A percentile compares a stretch with the other conserved stretches of the same genome.
Conservation (phyloP, 2,329 filamentous ascomycete genomes). For the Nannizziopsis arthrosporioides region DNA sequence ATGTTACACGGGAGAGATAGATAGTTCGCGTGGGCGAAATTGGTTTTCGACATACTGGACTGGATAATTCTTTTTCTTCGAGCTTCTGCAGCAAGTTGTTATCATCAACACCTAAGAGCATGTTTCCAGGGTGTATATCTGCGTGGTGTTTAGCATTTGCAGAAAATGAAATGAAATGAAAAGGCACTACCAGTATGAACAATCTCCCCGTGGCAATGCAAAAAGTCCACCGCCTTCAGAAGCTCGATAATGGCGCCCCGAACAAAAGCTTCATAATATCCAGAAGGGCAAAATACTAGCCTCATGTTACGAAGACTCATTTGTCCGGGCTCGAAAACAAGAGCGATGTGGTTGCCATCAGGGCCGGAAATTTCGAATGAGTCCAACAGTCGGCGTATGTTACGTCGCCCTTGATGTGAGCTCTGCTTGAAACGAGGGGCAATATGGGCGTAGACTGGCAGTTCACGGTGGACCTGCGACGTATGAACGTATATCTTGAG, state of each 20-base stretch:
- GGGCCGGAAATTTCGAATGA: slow-evolving; percentile 24
- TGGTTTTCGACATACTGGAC: slow-evolving; percentile 30
- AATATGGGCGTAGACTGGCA: slow-evolving; percentile 22
- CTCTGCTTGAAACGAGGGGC: slow-evolving; percentile 12
- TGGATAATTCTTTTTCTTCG: slow-evolving; percentile 22
- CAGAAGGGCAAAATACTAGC: slow-evolving; percentile 14
- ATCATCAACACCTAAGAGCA: slow-evolving; percentile 24
- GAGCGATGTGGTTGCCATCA: slow-evolving; percentile 21
- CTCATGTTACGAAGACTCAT: slow-evolving; percentile 21
- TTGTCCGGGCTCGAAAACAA: slow-evolving; percentile 23
- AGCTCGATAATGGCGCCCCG: slow-evolving; percentile 19
- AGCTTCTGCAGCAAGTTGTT: slow-evolving; percentile 20
- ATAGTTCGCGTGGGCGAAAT: slow-evolving; percentile 25
- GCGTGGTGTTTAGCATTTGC: too few relatives aligned
- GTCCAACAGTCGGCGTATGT: slow-evolving; percentile 23
- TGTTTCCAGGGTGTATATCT: slow-evolving; percentile 27
- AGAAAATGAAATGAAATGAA: background rate
- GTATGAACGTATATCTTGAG: slow-evolving; percentile 20
- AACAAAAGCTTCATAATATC: slow-evolving; percentile 19
- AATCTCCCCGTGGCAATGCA: slow-evolving; percentile 22
- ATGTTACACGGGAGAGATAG: slow-evolving; percentile 16
- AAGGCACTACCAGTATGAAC: slow-evolving; percentile 22
- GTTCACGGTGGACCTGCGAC: slow-evolving; percentile 20
- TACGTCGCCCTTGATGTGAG: slow-evolving; percentile 19
- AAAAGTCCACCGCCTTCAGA: slow-evolving; percentile 23